Evolutionary conservation across 2,329 filamentous ascomycete species (phyloP), one percentile per base, ranked within the genome.

Genomic region (Emericellopsis atlantica): DNA sequence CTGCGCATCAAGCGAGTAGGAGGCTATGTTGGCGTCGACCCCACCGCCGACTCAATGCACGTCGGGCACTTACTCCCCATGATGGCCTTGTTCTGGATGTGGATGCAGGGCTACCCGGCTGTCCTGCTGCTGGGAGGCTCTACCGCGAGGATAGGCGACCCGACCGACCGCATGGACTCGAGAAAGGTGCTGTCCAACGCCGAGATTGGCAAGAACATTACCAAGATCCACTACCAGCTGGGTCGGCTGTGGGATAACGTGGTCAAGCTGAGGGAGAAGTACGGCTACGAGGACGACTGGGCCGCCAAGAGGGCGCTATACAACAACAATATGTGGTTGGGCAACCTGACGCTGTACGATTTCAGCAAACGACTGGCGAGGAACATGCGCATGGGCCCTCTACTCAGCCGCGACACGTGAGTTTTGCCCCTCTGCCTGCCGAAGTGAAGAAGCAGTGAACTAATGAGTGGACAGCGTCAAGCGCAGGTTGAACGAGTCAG

Each of bases 261-360:
- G 26, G 77, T 86, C 37, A 51, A 52, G 1, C 72, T 85, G 47
- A 83, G 75, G 5, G 59, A 62, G 41, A 80, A 76, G 48, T 78
- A 82, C 53, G 80, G 81, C 4, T 83, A 79, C 54, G 45, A 72
- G 22, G 67, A 67, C 44, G 65, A 80, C 36, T 80, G 73, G 68
- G 69, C 75, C 5, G 85, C 84, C 66, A 76, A 68, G 46, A 74
- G 79, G 41, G 74, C 73, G 18, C 52, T 95, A 32, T 58, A 79
- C 23, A 93, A 95, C 63, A 98, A 98, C 59, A 82, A 78, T 47
- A 69, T 70, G 39, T 98, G 92, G 92, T 77, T 89, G 65, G 76
- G 82, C 48, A 76, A 73, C 32, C 62, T 85, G 35, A 70, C 78
- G 1, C 67, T 94, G 36, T 67, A 86, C 38, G 84, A 95, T 36